Base-by-base conservation (phyloP, 768 basidiomycete genomes). In the Lyophyllum decastes region DNA sequence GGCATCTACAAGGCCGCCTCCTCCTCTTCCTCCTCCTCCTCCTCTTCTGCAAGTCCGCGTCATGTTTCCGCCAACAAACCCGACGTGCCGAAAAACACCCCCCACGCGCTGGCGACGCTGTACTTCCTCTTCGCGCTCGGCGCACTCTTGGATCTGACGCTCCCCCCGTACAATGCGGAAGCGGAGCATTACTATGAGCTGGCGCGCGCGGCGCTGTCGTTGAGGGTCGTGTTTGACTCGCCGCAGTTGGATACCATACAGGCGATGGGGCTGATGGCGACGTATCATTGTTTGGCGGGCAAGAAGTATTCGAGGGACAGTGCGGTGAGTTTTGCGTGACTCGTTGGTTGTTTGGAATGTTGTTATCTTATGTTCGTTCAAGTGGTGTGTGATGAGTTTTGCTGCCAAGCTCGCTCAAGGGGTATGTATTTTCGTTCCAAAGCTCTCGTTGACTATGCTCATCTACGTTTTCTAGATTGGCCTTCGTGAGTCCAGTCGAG, bases 101-200 rank as follows among this genome's bases (percentile, higher is more conserved):
- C 81, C 1, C 89, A 86, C 66, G 74, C 76, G 9, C 76, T 88
- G 24, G 80, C 84, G 0, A 76, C 79, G 33, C 57, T 84, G 25
- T 88, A 76, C 69, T 85, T 87, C 68, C 62, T 86, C 21, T 78
- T 88, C 44, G 83, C 86, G 1, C 76, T 88, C 10, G 86, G 86
- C 1, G 83, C 82, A 7, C 70, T 87, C n/a, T 71, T 87, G 40
- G 86, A 88, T 59, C 67, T 84, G 24, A 71, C 73, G 25, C 70
- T 79, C 4, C 61, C 73, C 2, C 78, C 85, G 0, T 87, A 82
- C 57, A 84, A 79, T 24, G 67, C 82, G 12, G 84, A 87, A 54
- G 85, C 86, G 0, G 84, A 87, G 64, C 76, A 77, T 54, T 88
- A 80, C 61, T 84, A 87, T 59, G 78, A 82, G 43, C 63, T 87